phyloP scores from a whole-genome alignment of 352 stramenopile genomes.

The Pythium aristosporum region DNA sequence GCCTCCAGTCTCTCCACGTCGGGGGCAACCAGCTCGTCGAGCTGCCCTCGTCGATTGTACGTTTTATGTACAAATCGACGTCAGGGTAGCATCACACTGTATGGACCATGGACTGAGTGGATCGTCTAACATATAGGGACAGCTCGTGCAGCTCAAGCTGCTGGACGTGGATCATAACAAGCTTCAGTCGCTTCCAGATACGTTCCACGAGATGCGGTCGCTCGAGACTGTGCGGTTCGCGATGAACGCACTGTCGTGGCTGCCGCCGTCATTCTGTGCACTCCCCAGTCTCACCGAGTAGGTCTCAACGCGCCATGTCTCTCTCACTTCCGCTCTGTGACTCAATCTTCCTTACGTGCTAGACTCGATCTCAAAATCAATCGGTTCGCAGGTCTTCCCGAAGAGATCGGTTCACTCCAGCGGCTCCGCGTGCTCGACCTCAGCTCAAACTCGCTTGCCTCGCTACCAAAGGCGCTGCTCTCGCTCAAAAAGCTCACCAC shows the following conservation, averaged over 20 bases:
- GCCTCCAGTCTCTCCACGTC: constrained; percentile 45
- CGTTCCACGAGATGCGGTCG: constrained; percentile 43
- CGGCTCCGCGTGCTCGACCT: constrained; percentile 47
- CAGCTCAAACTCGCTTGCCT: constrained; percentile 56
- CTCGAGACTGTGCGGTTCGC: constrained; percentile 48
- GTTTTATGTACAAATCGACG: constrained; percentile 16
- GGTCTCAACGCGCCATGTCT: constrained; percentile 4
- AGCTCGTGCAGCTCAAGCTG: constrained; percentile 51
- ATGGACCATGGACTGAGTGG: constrained; percentile 7
- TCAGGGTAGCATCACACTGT: background rate
- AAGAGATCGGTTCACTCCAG: constrained; percentile 42
- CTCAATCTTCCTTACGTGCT: background rate
- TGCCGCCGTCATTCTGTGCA: constrained; percentile 54
- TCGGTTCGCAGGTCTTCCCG: constrained; percentile 45
- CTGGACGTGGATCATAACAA: constrained; percentile 76
- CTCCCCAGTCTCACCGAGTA: constrained; percentile 57
- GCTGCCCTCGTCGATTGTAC: constrained; percentile 62
- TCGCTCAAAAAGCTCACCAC: constrained; percentile 43
- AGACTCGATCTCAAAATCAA: constrained; percentile 79
- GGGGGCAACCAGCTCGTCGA: constrained; percentile 63
- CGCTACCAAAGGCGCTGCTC: constrained; percentile 51
- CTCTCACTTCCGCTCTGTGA: background rate
- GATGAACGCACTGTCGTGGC: constrained; percentile 54
- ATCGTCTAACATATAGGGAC: constrained; percentile 32
- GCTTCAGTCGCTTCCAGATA: constrained; percentile 50